Base-by-base conservation (phyloP, 106 monocot species). In the Dioscorea zingiberensis region DNA sequence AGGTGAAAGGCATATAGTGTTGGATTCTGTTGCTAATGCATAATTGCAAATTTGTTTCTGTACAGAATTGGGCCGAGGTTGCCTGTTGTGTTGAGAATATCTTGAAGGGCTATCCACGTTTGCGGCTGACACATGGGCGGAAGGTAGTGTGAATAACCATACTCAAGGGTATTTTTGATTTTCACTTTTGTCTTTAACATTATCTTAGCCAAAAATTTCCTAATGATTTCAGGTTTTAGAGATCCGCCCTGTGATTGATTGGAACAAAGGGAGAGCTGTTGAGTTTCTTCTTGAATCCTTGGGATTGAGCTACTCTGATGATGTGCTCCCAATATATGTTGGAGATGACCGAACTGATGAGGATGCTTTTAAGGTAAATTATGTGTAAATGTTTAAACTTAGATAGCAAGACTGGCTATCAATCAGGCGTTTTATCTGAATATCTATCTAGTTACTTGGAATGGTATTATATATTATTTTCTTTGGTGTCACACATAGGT, bases 241-340 rank as follows among this genome's bases (percentile, higher is more conserved):
- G 64, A 25, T 80, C 61, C 79, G 79, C 21, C 79, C 79, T n/a
- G 69, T 74, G 49, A 74, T 80, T 46, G 74, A 80, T 19, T 80
- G 79, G 79, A 70, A 80, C 45, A 80, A 80, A 64, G 79, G 79
- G 16, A 80, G 74, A 16, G 79, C 79, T 27, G 79, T 80, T 2
- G 69, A 74, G 17, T 80, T 80, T 65, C 49, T 80, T 47, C 79
- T 80, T 38, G 73, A 80, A 44, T 74, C 79, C 25, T 64, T 80
- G 53, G 74, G 59, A 59, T 64, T 69, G 9, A n/a, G 9, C 47
- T 10, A 74, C 26, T 65, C 57, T 26, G 70, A 65, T 23, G 69
- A 74, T 19, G 79, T 80, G 24, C 53, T 80, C 15, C 74, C 79
- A 9, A 74, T 80, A 44, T 74, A 65, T 49, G 58, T 80, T 59